phyloP scores from a whole-genome alignment of 1,139 yeast species.

The Geotrichum cucujoidarum region DNA sequence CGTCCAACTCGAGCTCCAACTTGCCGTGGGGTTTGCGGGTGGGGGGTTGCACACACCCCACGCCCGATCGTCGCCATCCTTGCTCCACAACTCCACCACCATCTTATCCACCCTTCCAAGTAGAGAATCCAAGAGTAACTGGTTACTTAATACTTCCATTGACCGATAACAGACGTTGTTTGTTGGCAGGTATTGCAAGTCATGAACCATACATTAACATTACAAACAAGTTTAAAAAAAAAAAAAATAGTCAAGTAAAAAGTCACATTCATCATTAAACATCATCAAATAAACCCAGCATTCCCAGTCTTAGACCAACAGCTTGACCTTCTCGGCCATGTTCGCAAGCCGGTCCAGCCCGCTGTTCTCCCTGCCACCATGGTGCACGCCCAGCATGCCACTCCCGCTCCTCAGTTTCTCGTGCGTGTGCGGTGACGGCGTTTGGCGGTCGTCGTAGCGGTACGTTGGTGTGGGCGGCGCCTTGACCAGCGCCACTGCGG shows the following conservation, averaged over 20 bases:
- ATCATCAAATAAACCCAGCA: neutral
- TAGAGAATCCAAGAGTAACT: no score
- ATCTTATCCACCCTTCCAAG: no score
- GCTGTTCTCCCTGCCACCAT: no score
- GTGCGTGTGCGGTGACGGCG: neutral
- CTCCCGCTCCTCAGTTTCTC: conserved; percentile 1
- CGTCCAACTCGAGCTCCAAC: no score
- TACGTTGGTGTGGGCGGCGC: neutral
- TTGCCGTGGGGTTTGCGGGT: no score
- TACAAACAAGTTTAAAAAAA: neutral
- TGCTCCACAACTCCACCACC: no score
- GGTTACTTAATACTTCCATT: no score
- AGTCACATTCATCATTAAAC: neutral
- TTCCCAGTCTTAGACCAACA: neutral
- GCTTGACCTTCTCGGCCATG: conserved; percentile 11
- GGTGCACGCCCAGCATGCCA: neutral
- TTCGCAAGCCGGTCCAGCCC: conserved; percentile 13
- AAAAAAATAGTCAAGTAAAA: neutral
- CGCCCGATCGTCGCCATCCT: no score
- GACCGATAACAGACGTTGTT: no score
- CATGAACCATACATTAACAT: neutral
- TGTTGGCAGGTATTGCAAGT: no score
- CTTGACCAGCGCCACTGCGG: neutral
- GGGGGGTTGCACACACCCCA: no score
- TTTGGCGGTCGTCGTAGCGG: neutral